Evolutionary conservation across 345 rosid species (phyloP), one percentile per base, ranked within the genome.

Genomic region (Chamaenerion angustifolium): DNA sequence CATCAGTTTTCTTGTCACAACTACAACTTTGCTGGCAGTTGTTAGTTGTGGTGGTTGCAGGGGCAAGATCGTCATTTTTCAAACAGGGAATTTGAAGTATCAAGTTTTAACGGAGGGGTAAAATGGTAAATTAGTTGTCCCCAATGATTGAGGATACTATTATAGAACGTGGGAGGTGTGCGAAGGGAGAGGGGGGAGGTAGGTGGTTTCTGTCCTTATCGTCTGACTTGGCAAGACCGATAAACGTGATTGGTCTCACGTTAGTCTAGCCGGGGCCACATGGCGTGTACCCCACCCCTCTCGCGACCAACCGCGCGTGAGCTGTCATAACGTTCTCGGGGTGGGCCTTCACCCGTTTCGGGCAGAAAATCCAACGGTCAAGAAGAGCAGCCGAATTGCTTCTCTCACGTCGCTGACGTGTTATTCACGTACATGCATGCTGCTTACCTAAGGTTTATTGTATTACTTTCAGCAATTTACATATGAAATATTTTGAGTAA

Each of bases 191-290:
- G 25, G 25, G 25, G 25, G 25, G 2, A 21, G 49, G 12, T 40
- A 49, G 52, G 40, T 23, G 61, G 67, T 17, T 58, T 44, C 56
- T 57, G 54, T 46, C 12, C 48, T 62, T 42, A 40, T 18, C 11
- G 11, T 69, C 49, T 69, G 81, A 78, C 74, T 71, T 82, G 93
- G 63, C 61, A 15, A 8, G 49, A 68, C 64, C 64, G 10, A 35
- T 64, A 19, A 72, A 73, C 75, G 58, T 88, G 87, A 79, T 80
- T 73, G 85, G 89, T 51, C 62, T 56, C 73, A 65, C 59, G 67
- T 59, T 58, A 43, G 19, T 18, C 56, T 59, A 47, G 27, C 53
- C 47, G 45, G 25, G 7, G 52, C 40, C 46, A 40, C 27, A 35
- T 31, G 37, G 37, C 49, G 65, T 45, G 55, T 16, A 58, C 66